These are phyloP conservation scores for Prunus campanulata DNA, from an alignment of 306 rosid genomes.

Conservation along the genomic window DNA sequence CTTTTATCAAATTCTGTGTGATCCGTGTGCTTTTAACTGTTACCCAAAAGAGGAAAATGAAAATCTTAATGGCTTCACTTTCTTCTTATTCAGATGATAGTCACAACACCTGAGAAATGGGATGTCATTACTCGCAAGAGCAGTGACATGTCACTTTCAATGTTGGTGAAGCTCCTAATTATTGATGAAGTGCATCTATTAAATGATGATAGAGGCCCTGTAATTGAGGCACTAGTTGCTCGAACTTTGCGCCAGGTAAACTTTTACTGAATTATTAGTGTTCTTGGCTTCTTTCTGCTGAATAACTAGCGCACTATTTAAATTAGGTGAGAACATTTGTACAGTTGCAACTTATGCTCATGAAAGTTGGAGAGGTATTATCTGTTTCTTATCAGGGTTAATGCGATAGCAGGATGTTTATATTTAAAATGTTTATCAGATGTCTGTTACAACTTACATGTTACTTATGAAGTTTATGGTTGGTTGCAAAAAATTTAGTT, in stretches of 20 bases:
- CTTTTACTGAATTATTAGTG: conserved; percentile 16
- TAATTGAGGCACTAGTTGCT: conserved; percentile 95
- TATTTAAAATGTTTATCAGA: neutral
- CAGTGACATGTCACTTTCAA: conserved; percentile 94
- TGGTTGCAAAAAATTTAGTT: neutral
- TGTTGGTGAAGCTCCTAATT: conserved; percentile 92
- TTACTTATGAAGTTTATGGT: neutral
- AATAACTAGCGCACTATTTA: neutral
- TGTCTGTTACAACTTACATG: neutral
- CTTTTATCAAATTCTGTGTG: conserved; percentile 22
- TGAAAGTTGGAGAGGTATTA: neutral
- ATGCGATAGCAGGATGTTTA: neutral
- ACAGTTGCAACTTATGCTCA: neutral
- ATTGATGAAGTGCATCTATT: conserved; percentile 97
- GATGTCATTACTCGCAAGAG: conserved; percentile 99
- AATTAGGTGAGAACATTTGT: conserved; percentile 12
- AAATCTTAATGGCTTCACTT: conserved; percentile 15
- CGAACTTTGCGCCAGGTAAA: conserved; percentile 92
- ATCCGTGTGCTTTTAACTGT: conserved; percentile 18
- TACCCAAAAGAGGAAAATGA: neutral
- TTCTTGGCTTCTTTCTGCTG: conserved; percentile 5
- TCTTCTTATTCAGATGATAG: conserved; percentile 81
- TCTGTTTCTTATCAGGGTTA: neutral
- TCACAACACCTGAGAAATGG: conserved; percentile 99
- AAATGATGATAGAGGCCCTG: conserved; percentile 98